Percentiles rank a stretch among this genome's conserved stretches.
These are phyloP conservation scores for Marchantia paleacea DNA, from an alignment of 225 moss, liverwort and hornwort genomes.

Conservation along the genomic window DNA sequence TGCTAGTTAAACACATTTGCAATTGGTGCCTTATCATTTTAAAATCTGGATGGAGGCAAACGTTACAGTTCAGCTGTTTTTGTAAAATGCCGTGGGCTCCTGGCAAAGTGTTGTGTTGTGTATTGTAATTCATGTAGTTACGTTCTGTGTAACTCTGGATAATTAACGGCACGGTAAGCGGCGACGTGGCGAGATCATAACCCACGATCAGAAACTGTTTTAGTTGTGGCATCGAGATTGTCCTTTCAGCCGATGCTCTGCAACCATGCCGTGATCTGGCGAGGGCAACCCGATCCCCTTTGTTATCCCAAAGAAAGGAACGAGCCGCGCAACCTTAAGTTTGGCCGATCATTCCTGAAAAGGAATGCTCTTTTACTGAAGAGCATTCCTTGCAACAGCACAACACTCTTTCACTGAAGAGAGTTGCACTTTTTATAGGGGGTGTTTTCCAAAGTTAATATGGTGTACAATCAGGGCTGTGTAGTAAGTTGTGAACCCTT, in stretches of 20 bases:
- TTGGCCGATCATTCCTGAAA: no score
- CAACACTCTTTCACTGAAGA: no score
- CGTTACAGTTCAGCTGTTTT: background rate
- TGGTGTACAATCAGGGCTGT: no score
- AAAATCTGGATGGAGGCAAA: background rate
- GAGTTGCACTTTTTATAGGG: no score
- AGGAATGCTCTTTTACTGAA: no score
- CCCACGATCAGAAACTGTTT: background rate
- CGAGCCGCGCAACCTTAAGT: background rate
- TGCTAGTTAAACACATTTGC: background rate
- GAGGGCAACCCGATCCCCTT: background rate
- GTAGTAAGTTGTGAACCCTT: no score
- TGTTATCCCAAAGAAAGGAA: no score
- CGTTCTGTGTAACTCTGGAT: background rate
- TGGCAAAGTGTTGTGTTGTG: background rate
- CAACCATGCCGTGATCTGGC: background rate
- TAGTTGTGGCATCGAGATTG: background rate
- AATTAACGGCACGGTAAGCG: no score
- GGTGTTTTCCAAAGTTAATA: no score
- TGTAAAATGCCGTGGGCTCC: background rate
- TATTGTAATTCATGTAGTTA: background rate
- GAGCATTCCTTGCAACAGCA: no score
- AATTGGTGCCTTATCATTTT: background rate
- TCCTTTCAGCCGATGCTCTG: background rate
- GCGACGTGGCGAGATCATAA: background rate